Percentiles rank a stretch among this genome's conserved stretches.
Evolutionary conservation across 306 rosid genomes (phyloP).

Genomic region (Ziziphus jujuba): DNA sequence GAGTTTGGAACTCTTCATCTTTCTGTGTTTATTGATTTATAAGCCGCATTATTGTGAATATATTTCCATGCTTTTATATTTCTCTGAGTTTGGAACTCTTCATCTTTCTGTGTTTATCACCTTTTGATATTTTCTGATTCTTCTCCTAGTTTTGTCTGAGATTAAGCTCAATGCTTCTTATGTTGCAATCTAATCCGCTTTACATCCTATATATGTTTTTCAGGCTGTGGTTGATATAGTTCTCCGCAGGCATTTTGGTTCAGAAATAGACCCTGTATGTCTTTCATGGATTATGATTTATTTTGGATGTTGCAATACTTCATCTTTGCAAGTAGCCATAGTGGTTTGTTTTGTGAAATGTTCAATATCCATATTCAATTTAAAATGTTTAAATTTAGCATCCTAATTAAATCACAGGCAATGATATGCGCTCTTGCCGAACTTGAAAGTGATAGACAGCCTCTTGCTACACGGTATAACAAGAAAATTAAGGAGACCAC

Average conservation of each 20-base stretch:
- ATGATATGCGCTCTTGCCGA: conserved; percentile 85
- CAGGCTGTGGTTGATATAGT: conserved; percentile 82
- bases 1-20: neutral
- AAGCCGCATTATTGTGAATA: no score
- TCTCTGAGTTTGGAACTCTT: neutral
- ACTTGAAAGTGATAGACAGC: conserved; percentile 83
- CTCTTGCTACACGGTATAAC: conserved; percentile 42
- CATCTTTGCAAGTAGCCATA: no score
- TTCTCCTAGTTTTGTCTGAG: neutral
- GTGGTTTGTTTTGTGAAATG: no score
- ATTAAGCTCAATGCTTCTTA: neutral
- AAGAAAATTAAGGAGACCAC: conserved; percentile 49
- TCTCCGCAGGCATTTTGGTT: conserved; percentile 49
- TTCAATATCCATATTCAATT: neutral
- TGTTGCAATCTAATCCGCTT: neutral
- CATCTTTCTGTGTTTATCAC: neutral
- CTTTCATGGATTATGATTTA: neutral
- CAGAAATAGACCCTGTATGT: conserved; percentile 66
- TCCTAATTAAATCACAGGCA: conserved; percentile 43
- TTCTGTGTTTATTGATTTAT: no score
- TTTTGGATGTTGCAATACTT: neutral
- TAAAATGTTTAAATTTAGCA: neutral
- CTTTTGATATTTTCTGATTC: no score
- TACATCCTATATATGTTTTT: conserved; percentile 28
- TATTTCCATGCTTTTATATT: conserved; percentile 1